Conservation (phyloP, 257 asterid genomes). For the Penstemon barbatus region DNA sequence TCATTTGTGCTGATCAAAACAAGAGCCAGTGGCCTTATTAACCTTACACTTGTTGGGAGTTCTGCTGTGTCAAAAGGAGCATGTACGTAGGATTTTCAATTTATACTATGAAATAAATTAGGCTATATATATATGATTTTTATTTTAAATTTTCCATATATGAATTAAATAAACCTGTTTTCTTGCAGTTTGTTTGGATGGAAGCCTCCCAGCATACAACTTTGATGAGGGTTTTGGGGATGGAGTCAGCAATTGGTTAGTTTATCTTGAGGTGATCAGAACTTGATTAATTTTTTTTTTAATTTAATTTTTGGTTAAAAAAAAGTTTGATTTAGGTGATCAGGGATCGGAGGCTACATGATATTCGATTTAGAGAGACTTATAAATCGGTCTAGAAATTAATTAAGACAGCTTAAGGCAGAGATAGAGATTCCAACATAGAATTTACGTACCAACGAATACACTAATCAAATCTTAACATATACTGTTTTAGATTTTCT, state of each 20-base stretch:
- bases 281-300: background rate
- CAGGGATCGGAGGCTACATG: too few species aligned
- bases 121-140: background rate
- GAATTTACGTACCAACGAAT: too few species aligned
- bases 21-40: background rate
- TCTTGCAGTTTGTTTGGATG: constrained; percentile 26
- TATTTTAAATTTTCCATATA: background rate
- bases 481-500: too few species aligned
- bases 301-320: background rate
- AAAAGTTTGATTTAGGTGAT: background rate
- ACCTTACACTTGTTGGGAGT: constrained; percentile 8
- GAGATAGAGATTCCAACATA: too few species aligned
- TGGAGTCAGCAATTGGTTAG: constrained; percentile 5
- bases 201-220: constrained; percentile 22
- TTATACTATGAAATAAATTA: background rate
- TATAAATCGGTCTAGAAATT: too few species aligned
- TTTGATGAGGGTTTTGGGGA: constrained; percentile 13
- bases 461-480: too few species aligned
- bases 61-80: constrained; percentile 13
- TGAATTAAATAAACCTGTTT: background rate
- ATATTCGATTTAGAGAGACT: too few species aligned
- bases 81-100: background rate
- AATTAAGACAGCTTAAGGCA: too few species aligned
- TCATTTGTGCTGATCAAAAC: background rate
- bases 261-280: constrained; percentile 6